These are phyloP conservation scores for Rubia tinctorum DNA, from an alignment of 305 asterid genomes.

Conservation along the genomic window DNA sequence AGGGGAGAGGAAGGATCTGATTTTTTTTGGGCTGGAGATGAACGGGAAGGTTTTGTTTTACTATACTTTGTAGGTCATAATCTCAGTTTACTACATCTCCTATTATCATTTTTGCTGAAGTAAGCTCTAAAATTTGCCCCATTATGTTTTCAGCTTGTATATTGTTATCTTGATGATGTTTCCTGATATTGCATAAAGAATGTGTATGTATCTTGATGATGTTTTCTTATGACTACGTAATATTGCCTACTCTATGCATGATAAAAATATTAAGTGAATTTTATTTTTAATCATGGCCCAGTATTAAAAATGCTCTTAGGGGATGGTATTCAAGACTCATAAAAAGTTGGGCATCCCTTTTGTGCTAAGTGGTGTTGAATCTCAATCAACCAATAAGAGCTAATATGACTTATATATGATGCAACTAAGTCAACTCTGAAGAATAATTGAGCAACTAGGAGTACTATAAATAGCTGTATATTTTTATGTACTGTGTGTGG, in stretches of 20 bases:
- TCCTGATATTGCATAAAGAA: conserved; percentile 44
- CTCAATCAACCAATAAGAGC: background rate
- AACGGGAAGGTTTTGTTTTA: conserved; percentile 59
- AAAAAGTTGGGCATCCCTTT: no score
- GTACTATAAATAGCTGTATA: background rate
- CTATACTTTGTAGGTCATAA: conserved; percentile 7
- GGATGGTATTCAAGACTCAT: no score
- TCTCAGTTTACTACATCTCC: conserved; percentile 14
- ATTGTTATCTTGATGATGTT: conserved; percentile 52
- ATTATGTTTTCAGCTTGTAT: conserved; percentile 63
- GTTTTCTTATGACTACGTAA: no score
- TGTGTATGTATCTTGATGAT: conserved; percentile 51
- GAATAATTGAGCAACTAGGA: background rate
- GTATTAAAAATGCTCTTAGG: no score
- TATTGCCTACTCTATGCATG: no score
- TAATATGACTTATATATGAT: no score
- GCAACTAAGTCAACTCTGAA: conserved; percentile 4
- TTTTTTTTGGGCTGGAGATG: conserved; percentile 85
- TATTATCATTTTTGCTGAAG: conserved; percentile 16
- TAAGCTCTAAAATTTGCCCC: conserved; percentile 17
- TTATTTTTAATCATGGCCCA: no score
- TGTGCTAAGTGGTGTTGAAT: background rate
- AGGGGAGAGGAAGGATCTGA: conserved; percentile 51
- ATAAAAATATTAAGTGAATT: no score
- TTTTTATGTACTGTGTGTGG: background rate